Percentiles rank a stretch among this genome's conserved stretches.
Evolutionary conservation across 805 yeast genomes (phyloP).

Genomic region (Ogataea degrootiae): DNA sequence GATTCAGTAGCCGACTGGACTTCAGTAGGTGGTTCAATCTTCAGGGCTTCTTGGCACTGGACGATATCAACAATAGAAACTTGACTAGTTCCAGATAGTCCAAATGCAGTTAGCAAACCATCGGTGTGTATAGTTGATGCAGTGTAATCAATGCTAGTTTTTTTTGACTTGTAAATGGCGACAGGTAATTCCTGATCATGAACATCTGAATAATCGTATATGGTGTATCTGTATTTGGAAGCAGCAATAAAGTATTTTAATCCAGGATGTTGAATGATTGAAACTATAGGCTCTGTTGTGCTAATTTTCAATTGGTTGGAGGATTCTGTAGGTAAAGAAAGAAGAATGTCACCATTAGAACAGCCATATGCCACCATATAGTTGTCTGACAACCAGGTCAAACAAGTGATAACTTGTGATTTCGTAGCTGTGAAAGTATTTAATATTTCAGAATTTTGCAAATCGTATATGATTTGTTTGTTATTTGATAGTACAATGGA

Average conservation of each 20-base stretch:
- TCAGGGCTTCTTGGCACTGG: constrained; percentile 33
- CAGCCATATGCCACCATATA: not conserved
- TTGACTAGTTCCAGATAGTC: constrained; percentile 26
- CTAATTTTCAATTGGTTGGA: too few species aligned
- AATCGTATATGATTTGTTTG: not conserved
- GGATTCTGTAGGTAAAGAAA: too few species aligned
- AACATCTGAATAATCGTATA: not conserved
- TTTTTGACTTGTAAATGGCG: not conserved
- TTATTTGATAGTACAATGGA: not conserved
- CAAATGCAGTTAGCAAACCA: constrained; percentile 35
- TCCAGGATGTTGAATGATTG: not conserved
- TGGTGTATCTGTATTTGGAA: not conserved
- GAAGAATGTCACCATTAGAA: not conserved
- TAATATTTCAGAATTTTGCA: not conserved
- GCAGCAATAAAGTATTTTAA: not conserved
- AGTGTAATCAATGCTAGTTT: too few species aligned
- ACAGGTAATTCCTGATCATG: not conserved
- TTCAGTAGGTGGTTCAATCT: constrained; percentile 17
- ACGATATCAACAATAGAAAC: constrained; percentile 38
- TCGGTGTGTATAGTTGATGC: constrained; percentile 31
- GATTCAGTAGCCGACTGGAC: not conserved
- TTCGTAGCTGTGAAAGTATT: not conserved
- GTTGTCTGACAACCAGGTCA: not conserved
- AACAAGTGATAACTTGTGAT: not conserved
- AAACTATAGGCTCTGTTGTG: not conserved